phyloP scores from a whole-genome alignment of 1,284 basidiomycete genomes.

The Irpex lacteus region DNA sequence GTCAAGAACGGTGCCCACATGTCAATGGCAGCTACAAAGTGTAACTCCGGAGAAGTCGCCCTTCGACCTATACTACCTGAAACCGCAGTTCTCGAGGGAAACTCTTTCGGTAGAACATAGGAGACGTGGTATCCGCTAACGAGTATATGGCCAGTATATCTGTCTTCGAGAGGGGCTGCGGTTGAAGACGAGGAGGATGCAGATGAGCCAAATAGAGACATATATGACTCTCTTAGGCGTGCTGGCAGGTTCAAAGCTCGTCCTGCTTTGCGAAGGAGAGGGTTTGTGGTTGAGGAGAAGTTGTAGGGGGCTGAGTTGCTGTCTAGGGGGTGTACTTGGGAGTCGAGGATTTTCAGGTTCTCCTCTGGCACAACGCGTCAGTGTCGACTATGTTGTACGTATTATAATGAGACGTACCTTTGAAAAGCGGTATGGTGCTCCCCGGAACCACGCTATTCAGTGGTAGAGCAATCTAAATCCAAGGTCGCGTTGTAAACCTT shows the following conservation, averaged over 20 bases:
- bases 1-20: conserved; percentile 70
- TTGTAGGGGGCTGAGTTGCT: conserved; percentile 66
- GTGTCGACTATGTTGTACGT: neutral
- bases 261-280: conserved; percentile 64
- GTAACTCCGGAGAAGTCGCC: conserved; percentile 30
- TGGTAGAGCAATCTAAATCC: conserved; percentile 60
- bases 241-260: conserved; percentile 64
- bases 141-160: conserved; percentile 70
- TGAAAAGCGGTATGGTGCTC: conserved; percentile 66
- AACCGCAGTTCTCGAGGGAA: conserved; percentile 40
- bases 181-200: conserved; percentile 32
- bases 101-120: conserved; percentile 71
- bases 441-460: conserved; percentile 61
- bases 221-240: conserved; percentile 57
- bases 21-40: conserved; percentile 77
- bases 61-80: conserved; percentile 7
- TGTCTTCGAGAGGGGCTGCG: conserved; percentile 47
- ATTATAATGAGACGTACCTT: conserved; percentile 43
- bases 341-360: conserved; percentile 68
- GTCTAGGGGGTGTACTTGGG: conserved; percentile 74
- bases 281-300: conserved; percentile 62
- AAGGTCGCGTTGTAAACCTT: neutral
- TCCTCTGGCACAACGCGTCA: conserved; percentile 50
- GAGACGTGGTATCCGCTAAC: conserved; percentile 75
- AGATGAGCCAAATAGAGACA: conserved; percentile 44